Evolutionary conservation across 2,329 filamentous ascomycete genomes (phyloP).

Genomic region (Paracamarosporium sp.): DNA sequence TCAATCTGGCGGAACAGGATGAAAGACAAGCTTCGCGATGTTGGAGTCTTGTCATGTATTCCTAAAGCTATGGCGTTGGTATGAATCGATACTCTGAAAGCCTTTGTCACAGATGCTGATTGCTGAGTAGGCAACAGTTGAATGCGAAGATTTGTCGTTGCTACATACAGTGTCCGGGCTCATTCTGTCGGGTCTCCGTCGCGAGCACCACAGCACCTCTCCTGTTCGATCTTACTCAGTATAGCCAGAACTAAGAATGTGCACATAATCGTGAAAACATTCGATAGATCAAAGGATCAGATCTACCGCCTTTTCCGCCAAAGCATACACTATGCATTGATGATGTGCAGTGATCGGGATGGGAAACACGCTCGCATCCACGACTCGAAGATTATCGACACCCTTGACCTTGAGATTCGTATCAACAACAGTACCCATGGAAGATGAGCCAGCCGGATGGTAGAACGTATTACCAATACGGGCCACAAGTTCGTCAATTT

Average conservation of each 20-base stretch:
- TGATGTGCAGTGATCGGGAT: conserved; percentile 19
- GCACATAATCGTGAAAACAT: too few relatives aligned
- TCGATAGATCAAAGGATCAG: too few relatives aligned
- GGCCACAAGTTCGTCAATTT: conserved; percentile 20
- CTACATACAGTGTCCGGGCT: not conserved
- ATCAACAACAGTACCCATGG: conserved; percentile 21
- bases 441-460: conserved; percentile 17
- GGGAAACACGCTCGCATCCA: conserved; percentile 1
- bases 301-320: conserved; percentile 18
- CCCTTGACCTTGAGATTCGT: conserved; percentile 9
- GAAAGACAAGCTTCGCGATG: not conserved
- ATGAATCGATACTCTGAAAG: not conserved
- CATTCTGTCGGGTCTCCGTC: not conserved
- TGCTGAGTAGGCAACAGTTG: not conserved
- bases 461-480: conserved; percentile 2
- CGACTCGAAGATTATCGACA: conserved; percentile 1
- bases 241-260: too few relatives aligned
- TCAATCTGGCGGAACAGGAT: not conserved
- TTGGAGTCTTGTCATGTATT: not conserved
- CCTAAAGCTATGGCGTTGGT: not conserved
- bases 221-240: too few relatives aligned
- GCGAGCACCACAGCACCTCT: too few relatives aligned
- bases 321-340: conserved; percentile 14
- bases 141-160: not conserved
- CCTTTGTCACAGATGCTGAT: too few relatives aligned